Evolutionary conservation across 345 rosid species (phyloP).

Genomic region (Citrus cavaleriei): DNA sequence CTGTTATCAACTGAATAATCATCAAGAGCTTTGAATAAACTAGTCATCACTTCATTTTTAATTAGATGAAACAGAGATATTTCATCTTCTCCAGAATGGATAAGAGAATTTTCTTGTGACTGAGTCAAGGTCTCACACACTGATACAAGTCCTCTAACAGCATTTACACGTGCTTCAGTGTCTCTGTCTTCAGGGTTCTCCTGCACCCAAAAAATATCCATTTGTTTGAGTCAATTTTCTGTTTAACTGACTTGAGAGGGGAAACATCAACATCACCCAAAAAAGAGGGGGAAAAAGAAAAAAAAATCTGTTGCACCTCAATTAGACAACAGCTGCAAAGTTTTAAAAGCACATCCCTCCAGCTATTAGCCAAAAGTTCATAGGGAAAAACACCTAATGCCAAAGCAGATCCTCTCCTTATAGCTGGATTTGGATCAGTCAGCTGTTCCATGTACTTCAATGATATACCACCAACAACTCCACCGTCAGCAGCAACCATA

Average conservation of each 20-base stretch:
- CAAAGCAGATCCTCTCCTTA: conserved; percentile 88
- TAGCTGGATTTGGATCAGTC: conserved; percentile 77
- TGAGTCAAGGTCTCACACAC: conserved; percentile 78
- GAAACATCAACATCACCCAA: neutral
- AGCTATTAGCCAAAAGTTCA: conserved; percentile 52
- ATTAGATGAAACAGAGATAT: conserved; percentile 54
- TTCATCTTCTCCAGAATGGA: conserved; percentile 32
- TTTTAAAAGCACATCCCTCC: conserved; percentile 69
- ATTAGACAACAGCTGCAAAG: conserved; percentile 68
- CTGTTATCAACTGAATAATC: conserved; percentile 95
- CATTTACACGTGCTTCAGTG: conserved; percentile 93
- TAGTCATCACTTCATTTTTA: conserved; percentile 75
- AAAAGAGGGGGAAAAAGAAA: neutral
- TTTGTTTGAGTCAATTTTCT: conserved; percentile 12
- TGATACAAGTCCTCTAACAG: conserved; percentile 82
- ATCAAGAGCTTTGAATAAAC: conserved; percentile 77
- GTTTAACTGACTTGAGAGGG: neutral
- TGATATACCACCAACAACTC: conserved; percentile 36
- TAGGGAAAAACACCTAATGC: conserved; percentile 80
- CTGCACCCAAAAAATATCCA: conserved; percentile 36
- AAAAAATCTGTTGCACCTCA: conserved; percentile 48
- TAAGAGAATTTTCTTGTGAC: conserved; percentile 26
- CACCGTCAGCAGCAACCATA: conserved; percentile 33
- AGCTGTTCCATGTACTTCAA: conserved; percentile 62
- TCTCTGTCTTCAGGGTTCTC: conserved; percentile 87